A percentile compares a stretch with the other conserved stretches of the same genome.
phyloP scores from a whole-genome alignment of 306 rosid genomes.

The Gastrolobium villosum region DNA sequence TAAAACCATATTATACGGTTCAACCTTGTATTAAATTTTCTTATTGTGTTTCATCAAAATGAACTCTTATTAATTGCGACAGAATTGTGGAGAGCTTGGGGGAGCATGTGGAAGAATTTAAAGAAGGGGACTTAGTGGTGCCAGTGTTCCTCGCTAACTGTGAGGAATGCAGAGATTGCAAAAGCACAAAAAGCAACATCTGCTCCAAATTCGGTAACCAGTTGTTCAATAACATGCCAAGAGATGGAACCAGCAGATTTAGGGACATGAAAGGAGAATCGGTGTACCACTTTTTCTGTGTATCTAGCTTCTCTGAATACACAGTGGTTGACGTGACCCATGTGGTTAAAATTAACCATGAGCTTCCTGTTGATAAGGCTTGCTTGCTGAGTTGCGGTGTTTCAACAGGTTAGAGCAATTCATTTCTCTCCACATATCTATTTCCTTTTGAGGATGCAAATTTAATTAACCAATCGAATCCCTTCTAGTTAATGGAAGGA shows the following conservation, averaged over 20 bases:
- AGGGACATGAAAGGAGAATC: conserved; percentile 61
- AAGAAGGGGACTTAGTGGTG: conserved; percentile 65
- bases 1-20: not conserved
- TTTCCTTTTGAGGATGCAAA: not conserved
- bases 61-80: not conserved
- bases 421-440: too few species aligned
- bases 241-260: conserved; percentile 70
- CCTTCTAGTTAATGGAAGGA: not conserved
- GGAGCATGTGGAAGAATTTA: conserved; percentile 66
- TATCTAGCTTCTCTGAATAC: conserved; percentile 75
- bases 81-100: conserved; percentile 75
- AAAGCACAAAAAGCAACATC: conserved; percentile 58
- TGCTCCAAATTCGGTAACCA: conserved; percentile 46
- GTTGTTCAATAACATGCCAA: conserved; percentile 45
- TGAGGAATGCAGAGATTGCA: conserved; percentile 69
- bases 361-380: conserved; percentile 62
- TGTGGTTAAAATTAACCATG: conserved; percentile 58
- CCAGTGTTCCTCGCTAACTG: conserved; percentile 68
- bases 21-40: not conserved
- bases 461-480: not conserved
- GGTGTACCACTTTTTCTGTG: conserved; percentile 56
- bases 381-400: conserved; percentile 75
- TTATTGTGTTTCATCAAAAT: not conserved
- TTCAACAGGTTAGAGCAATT: conserved; percentile 63
- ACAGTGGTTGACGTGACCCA: conserved; percentile 67